Percentiles rank a stretch among this genome's conserved stretches.
phyloP scores from a whole-genome alignment of 257 asterid species.

The Mitragyna speciosa region DNA sequence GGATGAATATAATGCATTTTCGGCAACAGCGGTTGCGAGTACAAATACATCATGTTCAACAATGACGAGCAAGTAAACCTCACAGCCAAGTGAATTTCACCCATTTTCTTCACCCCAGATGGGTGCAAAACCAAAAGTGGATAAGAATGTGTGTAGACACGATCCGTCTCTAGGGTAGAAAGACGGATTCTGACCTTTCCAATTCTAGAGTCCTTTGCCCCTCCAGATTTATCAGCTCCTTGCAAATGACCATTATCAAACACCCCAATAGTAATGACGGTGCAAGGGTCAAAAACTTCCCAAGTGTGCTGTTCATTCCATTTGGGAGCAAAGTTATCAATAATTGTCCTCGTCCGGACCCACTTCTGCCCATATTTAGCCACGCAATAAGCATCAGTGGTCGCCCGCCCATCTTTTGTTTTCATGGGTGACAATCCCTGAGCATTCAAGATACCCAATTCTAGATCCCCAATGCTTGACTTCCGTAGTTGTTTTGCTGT shows the following conservation, averaged over 20 bases:
- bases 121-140: constrained; percentile 50
- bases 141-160: constrained; percentile 49
- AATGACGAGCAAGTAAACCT: constrained; percentile 45
- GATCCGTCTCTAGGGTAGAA: constrained; percentile 51
- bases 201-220: constrained; percentile 42
- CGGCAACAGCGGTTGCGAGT: constrained; percentile 47
- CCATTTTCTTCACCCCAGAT: constrained; percentile 54
- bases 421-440: constrained; percentile 50
- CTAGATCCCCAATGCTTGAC: constrained; percentile 48
- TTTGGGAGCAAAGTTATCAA: constrained; percentile 46
- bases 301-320: constrained; percentile 59
- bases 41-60: constrained; percentile 56
- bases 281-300: constrained; percentile 56
- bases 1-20: constrained; percentile 54
- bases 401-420: constrained; percentile 41
- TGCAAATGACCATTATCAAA: constrained; percentile 51
- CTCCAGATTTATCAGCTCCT: constrained; percentile 46
- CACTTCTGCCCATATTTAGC: constrained; percentile 55
- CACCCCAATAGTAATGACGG: constrained; percentile 51
- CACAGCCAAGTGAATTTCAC: constrained; percentile 53
- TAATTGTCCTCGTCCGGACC: constrained; percentile 52
- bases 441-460: constrained; percentile 47
- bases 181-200: constrained; percentile 57
- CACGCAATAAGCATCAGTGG: constrained; percentile 55
- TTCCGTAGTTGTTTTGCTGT: constrained; percentile 52